Evolutionary conservation across 495 filamentous ascomycete species (phyloP).

Genomic region (Neurospora sp.): DNA sequence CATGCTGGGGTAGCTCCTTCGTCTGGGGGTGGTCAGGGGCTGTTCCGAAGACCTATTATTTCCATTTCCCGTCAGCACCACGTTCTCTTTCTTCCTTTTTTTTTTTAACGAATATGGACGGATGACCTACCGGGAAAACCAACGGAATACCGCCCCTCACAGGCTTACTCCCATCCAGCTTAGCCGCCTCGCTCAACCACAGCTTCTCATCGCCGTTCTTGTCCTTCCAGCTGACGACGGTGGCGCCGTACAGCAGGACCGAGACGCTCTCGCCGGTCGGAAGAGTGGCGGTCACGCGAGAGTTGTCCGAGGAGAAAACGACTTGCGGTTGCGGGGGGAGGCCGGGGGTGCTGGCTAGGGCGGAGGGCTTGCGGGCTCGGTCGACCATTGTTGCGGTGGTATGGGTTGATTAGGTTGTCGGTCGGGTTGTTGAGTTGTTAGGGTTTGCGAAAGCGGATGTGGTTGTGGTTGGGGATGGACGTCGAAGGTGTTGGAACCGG

Average conservation of each 20-base stretch:
- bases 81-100: not conserved
- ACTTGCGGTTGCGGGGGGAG: conserved; percentile 58
- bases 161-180: conserved; percentile 47
- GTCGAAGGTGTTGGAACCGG: not conserved
- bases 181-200: conserved; percentile 72
- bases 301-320: conserved; percentile 54
- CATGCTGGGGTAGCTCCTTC: conserved; percentile 76
- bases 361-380: conserved; percentile 69
- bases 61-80: not conserved
- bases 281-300: conserved; percentile 57
- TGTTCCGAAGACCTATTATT: conserved; percentile 74
- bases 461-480: not conserved
- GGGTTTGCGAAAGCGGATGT: not conserved
- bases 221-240: conserved; percentile 86
- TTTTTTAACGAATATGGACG: too few relatives aligned
- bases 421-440: not conserved
- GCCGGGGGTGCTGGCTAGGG: conserved; percentile 58
- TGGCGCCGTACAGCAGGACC: conserved; percentile 83
- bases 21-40: conserved; percentile 63
- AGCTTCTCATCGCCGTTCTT: conserved; percentile 72
- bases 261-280: conserved; percentile 79
- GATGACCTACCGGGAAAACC: conserved; percentile 95
- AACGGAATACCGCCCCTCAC: conserved; percentile 79
- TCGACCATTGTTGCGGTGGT: conserved; percentile 53
- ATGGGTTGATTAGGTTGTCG: not conserved